Conservation (phyloP, 768 basidiomycete species). For the Neoboletus brunneissimus region DNA sequence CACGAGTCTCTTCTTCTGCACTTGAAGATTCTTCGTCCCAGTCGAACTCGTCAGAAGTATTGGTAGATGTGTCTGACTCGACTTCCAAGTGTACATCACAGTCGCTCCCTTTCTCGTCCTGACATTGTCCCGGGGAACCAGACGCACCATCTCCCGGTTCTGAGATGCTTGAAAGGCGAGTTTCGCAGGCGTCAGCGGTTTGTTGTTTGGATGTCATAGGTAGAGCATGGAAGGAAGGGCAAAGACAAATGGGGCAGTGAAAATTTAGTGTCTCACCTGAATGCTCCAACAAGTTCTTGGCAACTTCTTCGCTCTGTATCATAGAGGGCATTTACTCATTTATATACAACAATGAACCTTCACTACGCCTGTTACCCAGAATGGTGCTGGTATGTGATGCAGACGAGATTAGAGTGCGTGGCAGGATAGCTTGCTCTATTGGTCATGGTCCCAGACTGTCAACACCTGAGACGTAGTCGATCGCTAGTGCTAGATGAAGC, state of each 20-base stretch:
- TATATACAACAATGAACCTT: conserved; percentile 1
- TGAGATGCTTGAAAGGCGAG: conserved; percentile 1
- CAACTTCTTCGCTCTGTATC: background rate
- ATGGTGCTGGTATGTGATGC: background rate
- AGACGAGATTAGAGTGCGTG: background rate
- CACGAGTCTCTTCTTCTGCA: conserved; percentile 29
- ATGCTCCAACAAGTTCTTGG: conserved; percentile 8
- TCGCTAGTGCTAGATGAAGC: background rate
- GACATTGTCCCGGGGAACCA: background rate
- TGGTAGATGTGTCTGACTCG: conserved; percentile 45
- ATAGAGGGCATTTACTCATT: background rate
- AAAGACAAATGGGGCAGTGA: background rate
- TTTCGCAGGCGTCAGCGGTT: conserved; percentile 4
- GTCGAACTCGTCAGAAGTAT: conserved; percentile 69
- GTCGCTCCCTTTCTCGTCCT: conserved; percentile 12
- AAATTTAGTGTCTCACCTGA: background rate
- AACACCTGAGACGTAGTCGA: background rate
- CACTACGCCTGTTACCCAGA: background rate
- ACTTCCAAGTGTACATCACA: conserved; percentile 8
- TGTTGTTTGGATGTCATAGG: conserved; percentile 17
- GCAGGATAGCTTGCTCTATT: background rate
- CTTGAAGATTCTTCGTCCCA: conserved; percentile 56
- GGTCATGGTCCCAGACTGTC: background rate
- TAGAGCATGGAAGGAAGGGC: conserved; percentile 4
- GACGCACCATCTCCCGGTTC: conserved; percentile 9